Conservation (phyloP, 1,284 basidiomycete species). For the Fomitiporia mediterranea region DNA sequence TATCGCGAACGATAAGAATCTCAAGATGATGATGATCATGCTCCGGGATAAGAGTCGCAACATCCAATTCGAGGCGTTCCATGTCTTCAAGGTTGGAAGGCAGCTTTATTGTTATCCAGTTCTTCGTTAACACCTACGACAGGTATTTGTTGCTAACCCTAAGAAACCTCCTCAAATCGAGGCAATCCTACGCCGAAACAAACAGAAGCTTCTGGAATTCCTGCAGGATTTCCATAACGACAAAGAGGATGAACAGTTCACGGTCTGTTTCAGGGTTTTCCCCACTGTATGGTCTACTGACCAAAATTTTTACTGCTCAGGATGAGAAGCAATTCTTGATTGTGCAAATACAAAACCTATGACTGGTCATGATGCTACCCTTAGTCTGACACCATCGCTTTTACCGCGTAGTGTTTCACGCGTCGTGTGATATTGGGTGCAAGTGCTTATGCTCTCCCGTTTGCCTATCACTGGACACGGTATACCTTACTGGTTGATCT, state of each 20-base stretch:
- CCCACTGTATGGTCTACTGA: conserved; percentile 1
- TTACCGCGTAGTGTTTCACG: no score
- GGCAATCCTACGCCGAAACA: conserved; percentile 86
- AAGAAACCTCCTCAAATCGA: conserved; percentile 98
- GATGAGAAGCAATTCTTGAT: conserved; percentile 98
- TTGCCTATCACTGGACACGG: no score
- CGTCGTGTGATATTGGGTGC: no score
- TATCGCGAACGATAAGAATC: conserved; percentile 86
- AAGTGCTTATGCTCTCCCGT: no score
- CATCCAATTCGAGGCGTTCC: conserved; percentile 99
- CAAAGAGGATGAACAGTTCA: conserved; percentile 97
- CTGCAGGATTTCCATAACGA: conserved; percentile 96
- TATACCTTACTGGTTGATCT: no score
- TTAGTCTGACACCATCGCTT: background rate
- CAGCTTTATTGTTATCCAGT: background rate
- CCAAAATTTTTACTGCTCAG: conserved; percentile 31
- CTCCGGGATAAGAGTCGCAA: conserved; percentile 97
- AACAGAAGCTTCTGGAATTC: conserved; percentile 89
- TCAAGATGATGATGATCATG: conserved; percentile 99
- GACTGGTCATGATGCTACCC: conserved; percentile 25
- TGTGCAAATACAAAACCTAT: conserved; percentile 79
- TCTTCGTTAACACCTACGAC: background rate
- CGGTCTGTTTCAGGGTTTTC: conserved; percentile 39
- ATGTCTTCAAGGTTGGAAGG: conserved; percentile 91
- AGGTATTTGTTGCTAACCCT: conserved; percentile 99